Evolutionary conservation across 1,284 basidiomycete species (phyloP), one percentile per base, ranked within the genome.

Genomic region (Ustilago trichophora): DNA sequence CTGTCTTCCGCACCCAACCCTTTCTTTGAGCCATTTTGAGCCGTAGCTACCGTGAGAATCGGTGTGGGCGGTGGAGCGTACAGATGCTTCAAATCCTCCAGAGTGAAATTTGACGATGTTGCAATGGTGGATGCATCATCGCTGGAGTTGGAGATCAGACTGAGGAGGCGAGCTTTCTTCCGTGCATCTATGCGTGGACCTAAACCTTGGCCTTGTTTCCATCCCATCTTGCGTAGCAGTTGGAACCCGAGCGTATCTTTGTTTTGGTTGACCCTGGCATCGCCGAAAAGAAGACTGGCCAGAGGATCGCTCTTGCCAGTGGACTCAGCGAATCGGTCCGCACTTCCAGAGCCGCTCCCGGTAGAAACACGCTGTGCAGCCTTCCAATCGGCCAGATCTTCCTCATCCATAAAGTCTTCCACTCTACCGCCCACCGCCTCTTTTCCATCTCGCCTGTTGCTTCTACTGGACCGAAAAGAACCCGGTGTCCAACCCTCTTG

Each of bases 351-450:
- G 27, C 27, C 7, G 13, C 8, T 12, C 12, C 18, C 26, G 8
- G 56, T 53, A 18, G 54, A 46, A 8, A 95, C 82, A 38, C 87
- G 87, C 67, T 88, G 85, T 70, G 87, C 87, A 42, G 91, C 90
- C 33, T 86, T 87, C 59, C 90, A 81, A 64, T 91, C 91, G 32
- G 89, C 87, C n/a, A 95, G 83, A 82, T 97, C 95, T 83, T 98
- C 96, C 37, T 97, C 95, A 83, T 98, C 95, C 95, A 98, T 98
- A 81, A 93, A 98, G 81, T 98, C 95, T 80, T 97, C 92, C 0
- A 90, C 88, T 11, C 87, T 62, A n/a, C n/a, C n/a, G n/a, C n/a
- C n/a, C n/a, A n/a, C 65, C 86, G 29, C 82, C 75, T 88, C 11
- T 43, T 15, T 37, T 38, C 18, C n/a, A n/a, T n/a, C n/a, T 26